A percentile compares a stretch with the other conserved stretches of the same genome.
These are phyloP conservation scores for Raphanus sativus DNA, from an alignment of 345 rosid genomes.

Conservation along the genomic window DNA sequence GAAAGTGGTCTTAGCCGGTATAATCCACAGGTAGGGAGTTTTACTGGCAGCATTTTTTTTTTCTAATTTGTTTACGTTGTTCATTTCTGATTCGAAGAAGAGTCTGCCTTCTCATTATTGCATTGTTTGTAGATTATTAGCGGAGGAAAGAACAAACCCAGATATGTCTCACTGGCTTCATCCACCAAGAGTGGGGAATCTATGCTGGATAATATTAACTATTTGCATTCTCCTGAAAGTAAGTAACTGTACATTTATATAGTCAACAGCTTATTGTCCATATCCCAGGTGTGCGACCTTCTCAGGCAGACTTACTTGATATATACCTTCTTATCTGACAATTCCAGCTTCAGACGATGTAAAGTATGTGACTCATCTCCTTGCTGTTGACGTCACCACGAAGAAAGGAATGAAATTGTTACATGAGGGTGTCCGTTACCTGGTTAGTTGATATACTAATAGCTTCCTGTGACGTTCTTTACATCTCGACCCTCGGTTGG, in stretches of 20 bases:
- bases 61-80: conserved; percentile 4
- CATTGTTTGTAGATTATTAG: conserved; percentile 59
- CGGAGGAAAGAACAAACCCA: conserved; percentile 64
- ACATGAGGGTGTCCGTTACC: conserved; percentile 80
- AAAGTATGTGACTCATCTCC: conserved; percentile 97
- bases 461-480: conserved; percentile 14
- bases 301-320: conserved; percentile 22
- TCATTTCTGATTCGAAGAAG: conserved; percentile 16
- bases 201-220: conserved; percentile 62
- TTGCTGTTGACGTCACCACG: conserved; percentile 72
- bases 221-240: conserved; percentile 87
- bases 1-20: conserved; percentile 91
- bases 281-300: conserved; percentile 23
- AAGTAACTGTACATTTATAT: conserved; percentile 41
- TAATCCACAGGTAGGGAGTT: conserved; percentile 74
- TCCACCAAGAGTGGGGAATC: conserved; percentile 56
- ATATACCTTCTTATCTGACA: conserved; percentile 25
- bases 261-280: conserved; percentile 16
- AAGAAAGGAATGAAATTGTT: conserved; percentile 79
- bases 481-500: conserved; percentile 11
- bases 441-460: conserved; percentile 51
- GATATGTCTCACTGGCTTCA: conserved; percentile 66
- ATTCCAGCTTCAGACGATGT: conserved; percentile 75
- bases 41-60: conserved; percentile 11
- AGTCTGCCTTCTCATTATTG: conserved; percentile 21